Base-by-base conservation (phyloP, 1,139 yeast species). In the Geotrichum europaeum region DNA sequence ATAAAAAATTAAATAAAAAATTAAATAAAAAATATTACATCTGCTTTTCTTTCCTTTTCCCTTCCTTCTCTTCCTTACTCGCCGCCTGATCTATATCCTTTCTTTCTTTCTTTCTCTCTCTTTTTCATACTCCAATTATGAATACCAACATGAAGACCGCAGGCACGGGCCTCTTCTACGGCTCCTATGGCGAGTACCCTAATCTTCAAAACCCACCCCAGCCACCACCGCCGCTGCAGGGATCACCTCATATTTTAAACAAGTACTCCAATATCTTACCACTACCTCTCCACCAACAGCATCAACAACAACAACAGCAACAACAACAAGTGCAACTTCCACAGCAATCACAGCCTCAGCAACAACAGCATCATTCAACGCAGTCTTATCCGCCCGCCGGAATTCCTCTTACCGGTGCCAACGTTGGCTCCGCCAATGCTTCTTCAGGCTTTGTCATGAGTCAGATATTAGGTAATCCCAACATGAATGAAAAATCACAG, bases 391-490 rank as follows among this genome's bases (percentile, higher is more conserved):
- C 28, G 30, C 10, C 40, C 3, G 22, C 20, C 40, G 43, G 45
- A 13, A 9, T 34, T 20, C 28, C 36, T 34, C 22, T 34, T 18
- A 18, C 58, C 28, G 43, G 24, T 10, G 30, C 53, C 7, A 15
- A 34, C 22, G 52, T 43, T n/a, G 55, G 32, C 6, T 18, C 55
- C 20, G 54, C 57, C 32, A 18, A 54, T 56, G 53, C 60, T 36
- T 60, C 68, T 13, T 64, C 64, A n/a, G 69, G 67, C 56, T 65
- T 66, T 63, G 70, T 68, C 15, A 63, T 65, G 61, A 69, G 68
- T 62, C 64, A 53, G 50, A 24, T 43, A 32, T 24, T 43, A 43
- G 34, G 15, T 53, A 53, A 53, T 43, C 49, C 24, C 9, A n/a
- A 13, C 50, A 45, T 24, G 34, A 32, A 43, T 10, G 49, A 43